phyloP scores from a whole-genome alignment of 1,139 yeast species.

The Yamadazyma aaseri region DNA sequence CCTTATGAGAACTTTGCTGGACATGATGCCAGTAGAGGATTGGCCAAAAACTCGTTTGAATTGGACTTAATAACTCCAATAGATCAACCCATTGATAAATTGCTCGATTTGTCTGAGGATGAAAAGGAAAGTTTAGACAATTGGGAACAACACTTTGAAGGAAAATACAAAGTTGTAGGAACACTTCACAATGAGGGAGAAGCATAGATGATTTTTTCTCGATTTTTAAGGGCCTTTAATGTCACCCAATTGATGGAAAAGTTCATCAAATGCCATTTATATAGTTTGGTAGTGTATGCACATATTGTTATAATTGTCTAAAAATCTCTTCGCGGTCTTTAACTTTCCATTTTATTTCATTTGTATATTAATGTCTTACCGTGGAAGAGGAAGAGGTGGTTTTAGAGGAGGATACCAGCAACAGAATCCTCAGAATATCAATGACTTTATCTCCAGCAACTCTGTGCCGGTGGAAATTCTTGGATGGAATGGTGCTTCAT shows the following conservation, averaged over 20 bases:
- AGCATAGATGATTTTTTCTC: too few relatives aligned
- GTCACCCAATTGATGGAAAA: too few relatives aligned
- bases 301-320: too few relatives aligned
- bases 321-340: background rate
- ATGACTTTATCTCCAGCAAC: constrained; percentile 33
- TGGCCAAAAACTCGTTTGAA: constrained; percentile 89
- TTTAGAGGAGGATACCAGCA: constrained; percentile 12
- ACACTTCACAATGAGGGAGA: constrained; percentile 12
- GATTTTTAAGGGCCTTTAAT: too few relatives aligned
- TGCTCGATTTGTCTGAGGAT: constrained; percentile 57
- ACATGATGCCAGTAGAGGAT: constrained; percentile 91
- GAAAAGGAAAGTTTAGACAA: constrained; percentile 71
- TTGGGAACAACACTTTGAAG: constrained; percentile 83
- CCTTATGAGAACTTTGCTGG: constrained; percentile 97
- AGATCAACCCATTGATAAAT: constrained; percentile 70
- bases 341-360: too few relatives aligned
- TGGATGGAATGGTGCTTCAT: constrained; percentile 82
- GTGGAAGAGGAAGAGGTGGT: constrained; percentile 43
- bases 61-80: constrained; percentile 52
- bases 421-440: constrained; percentile 24
- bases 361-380: constrained; percentile 39
- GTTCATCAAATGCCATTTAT: too few relatives aligned
- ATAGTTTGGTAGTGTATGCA: too few relatives aligned
- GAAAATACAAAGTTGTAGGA: constrained; percentile 75
- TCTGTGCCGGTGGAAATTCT: constrained; percentile 56